Base-by-base conservation (phyloP, 164 flowering plant genomes). In the Houttuynia cordata region DNA sequence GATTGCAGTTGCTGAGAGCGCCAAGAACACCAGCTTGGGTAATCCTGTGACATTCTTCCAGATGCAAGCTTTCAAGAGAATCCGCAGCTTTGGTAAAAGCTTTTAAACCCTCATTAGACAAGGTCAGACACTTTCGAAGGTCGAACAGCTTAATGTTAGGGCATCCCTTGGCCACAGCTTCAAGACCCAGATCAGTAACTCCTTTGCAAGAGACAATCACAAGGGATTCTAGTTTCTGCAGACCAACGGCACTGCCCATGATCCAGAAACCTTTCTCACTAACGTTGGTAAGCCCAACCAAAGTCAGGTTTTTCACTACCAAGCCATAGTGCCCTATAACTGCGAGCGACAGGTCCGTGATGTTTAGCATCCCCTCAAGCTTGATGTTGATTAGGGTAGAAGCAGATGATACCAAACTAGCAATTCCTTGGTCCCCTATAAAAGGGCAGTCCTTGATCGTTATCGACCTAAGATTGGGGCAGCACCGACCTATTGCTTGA, bases 281-380 rank as follows among this genome's bases (percentile, higher is more conserved):
- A 62, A 82, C 88, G 62, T 74, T 75, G 53, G 72, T 81, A 18
- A 88, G 85, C 66, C 76, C 65, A 21, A 57, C 37, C 7, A 91
- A 81, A 34, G 65, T 65, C n/a, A 87, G 81, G 61, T 83, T 83
- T 21, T 85, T 78, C 53, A 87, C 63, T 10, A 73, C 71, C 66
- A 67, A 77, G 37, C 96, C 96, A 66, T 88, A 91, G 67, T 84
- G 91, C 25, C 98, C 98, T 58, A 88, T 62, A 24, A 86, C 84
- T 41, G 98, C 95, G 50, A 88, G 86, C 45, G 96, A 81, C 4
- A 81, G 65, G 73, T 86, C 97, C 10, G 82, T 79, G 57, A 91
- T 67, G 61, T 79, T 82, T 71, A 86, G 23, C 3, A 66, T 45
- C 13, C 49, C 68, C 52, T 88, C 85, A 24, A 91, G 82, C 81